Conservation (phyloP, 2,329 filamentous ascomycete species). For the Fusarium nematophilum region DNA sequence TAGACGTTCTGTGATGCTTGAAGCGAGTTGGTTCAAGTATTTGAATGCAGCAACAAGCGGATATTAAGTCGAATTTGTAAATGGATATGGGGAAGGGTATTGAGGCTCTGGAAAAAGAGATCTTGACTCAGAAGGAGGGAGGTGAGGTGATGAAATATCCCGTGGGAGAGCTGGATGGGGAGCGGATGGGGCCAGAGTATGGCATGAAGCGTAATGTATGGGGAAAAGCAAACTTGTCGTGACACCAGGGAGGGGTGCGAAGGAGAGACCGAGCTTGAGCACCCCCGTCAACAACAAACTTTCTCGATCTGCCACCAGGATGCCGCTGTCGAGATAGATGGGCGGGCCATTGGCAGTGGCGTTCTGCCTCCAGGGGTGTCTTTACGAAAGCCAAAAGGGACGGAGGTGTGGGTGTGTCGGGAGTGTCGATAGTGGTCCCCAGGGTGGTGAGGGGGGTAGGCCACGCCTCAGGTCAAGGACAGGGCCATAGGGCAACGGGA, state of each 20-base stretch:
- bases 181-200: constrained; percentile 27
- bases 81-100: constrained; percentile 10
- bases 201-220: constrained; percentile 44
- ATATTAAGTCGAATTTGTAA: neutral
- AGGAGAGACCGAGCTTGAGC: constrained; percentile 23
- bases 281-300: constrained; percentile 36
- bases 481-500: constrained; percentile 14
- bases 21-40: neutral
- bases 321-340: constrained; percentile 43
- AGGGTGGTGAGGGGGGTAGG: constrained; percentile 2
- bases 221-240: constrained; percentile 35
- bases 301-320: constrained; percentile 46
- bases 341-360: constrained; percentile 34
- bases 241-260: constrained; percentile 15
- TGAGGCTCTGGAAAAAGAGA: constrained; percentile 20
- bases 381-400: constrained; percentile 17
- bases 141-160: constrained; percentile 44
- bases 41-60: neutral
- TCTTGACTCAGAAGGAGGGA: constrained; percentile 36
- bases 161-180: constrained; percentile 36
- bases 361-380: constrained; percentile 27
- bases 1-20: neutral
- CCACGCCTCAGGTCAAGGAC: neutral
- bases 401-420: no score
- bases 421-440: constrained; percentile 2